Evolutionary conservation across 2,329 filamentous ascomycete species (phyloP).

Genomic region (Aspergillus chevalieri): DNA sequence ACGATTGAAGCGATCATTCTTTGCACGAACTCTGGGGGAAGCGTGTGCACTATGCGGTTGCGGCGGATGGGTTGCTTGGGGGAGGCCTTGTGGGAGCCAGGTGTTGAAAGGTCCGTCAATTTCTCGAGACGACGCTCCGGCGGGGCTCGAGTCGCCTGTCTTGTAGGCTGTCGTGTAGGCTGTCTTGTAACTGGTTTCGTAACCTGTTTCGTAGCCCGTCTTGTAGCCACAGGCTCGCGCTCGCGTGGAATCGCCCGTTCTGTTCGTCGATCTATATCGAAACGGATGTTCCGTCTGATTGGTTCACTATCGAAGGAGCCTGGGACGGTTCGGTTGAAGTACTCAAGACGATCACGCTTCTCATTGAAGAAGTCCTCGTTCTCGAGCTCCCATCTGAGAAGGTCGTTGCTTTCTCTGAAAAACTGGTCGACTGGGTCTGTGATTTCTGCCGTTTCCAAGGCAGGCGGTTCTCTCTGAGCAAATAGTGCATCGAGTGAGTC

Average conservation of each 20-base stretch:
- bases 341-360: conserved; percentile 18
- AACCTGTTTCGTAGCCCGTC: background rate
- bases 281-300: conserved; percentile 28
- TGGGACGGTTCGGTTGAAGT: conserved; percentile 34
- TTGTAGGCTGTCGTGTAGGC: background rate
- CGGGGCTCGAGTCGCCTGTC: conserved; percentile 1
- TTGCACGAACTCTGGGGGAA: conserved; percentile 24
- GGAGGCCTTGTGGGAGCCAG: conserved; percentile 3
- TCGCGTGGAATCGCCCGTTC: conserved; percentile 1
- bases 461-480: conserved; percentile 7
- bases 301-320: conserved; percentile 25
- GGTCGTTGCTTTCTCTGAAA: conserved; percentile 23
- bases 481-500: conserved; percentile 29
- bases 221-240: background rate
- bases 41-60: conserved; percentile 13
- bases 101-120: conserved; percentile 14
- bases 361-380: conserved; percentile 24
- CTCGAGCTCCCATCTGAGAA: conserved; percentile 34
- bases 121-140: conserved; percentile 24
- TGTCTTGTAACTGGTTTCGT: background rate
- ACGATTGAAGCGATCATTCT: conserved; percentile 39
- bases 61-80: conserved; percentile 17
- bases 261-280: conserved; percentile 20
- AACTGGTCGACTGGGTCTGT: conserved; percentile 23
- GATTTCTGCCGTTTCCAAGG: background rate